Conservation (phyloP, 352 stramenopile species). For the Globisporangium apiculatum region DNA sequence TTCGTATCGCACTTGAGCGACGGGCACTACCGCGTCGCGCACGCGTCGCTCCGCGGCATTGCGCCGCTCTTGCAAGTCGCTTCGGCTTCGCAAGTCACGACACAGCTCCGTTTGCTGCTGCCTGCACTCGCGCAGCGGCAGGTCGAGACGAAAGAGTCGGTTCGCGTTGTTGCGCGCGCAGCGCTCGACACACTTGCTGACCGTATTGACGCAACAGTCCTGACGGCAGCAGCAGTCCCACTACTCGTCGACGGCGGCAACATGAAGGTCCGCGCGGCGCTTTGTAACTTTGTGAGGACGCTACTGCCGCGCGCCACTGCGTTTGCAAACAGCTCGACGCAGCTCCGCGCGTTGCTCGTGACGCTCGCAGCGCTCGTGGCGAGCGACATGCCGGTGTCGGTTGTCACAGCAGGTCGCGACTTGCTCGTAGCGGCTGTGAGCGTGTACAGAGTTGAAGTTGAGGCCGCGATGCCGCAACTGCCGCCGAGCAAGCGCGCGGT, state of each 20-base stretch:
- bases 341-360: constrained; percentile 29
- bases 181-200: constrained; percentile 52
- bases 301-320: constrained; percentile 50
- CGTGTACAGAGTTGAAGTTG: constrained; percentile 48
- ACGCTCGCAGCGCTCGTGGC: constrained; percentile 68
- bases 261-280: constrained; percentile 57
- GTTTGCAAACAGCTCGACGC: constrained; percentile 10
- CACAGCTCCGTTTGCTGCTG: constrained; percentile 51
- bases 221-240: constrained; percentile 44
- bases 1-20: constrained; percentile 68
- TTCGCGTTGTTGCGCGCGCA: constrained; percentile 39
- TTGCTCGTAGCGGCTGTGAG: constrained; percentile 30
- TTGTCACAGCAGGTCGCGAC: constrained; percentile 46
- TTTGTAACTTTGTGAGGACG: too few relatives aligned
- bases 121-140: constrained; percentile 69
- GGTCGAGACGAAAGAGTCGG: constrained; percentile 67
- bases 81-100: constrained; percentile 28
- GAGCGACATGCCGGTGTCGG: constrained; percentile 46
- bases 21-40: constrained; percentile 66
- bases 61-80: constrained; percentile 40
- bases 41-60: constrained; percentile 55
- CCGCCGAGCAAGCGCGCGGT: constrained; percentile 48
- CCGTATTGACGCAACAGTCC: constrained; percentile 35
- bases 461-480: constrained; percentile 40
- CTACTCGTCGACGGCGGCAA: constrained; percentile 68